Evolutionary conservation across 1,284 basidiomycete genomes (phyloP).

Genomic region (Heterobasidion occidentale): DNA sequence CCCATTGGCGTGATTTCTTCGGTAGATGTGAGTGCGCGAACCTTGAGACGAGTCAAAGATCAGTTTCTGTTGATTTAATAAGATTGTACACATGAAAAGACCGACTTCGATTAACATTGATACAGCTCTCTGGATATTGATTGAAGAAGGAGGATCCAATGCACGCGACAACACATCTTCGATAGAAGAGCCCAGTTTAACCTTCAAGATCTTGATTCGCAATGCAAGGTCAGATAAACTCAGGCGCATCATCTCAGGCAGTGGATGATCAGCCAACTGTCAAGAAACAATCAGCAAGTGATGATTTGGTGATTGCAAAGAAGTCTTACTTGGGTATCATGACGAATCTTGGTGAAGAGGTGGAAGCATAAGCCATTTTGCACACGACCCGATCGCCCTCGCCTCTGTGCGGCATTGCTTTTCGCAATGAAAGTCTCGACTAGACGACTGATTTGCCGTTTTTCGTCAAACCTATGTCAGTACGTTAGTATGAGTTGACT

Average conservation of each 20-base stretch:
- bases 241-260: conserved; percentile 94
- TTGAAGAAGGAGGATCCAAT: conserved; percentile 81
- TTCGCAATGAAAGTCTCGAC: conserved; percentile 90
- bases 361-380: conserved; percentile 92
- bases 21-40: conserved; percentile 74
- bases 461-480: conserved; percentile 82
- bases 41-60: conserved; percentile 31
- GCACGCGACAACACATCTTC: conserved; percentile 87
- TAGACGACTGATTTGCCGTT: conserved; percentile 90
- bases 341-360: conserved; percentile 84
- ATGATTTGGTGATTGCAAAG: conserved; percentile 14
- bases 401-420: conserved; percentile 90
- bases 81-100: not conserved
- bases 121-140: conserved; percentile 91
- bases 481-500: conserved; percentile 6
- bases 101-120: conserved; percentile 84
- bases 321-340: conserved; percentile 60
- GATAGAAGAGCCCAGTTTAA: conserved; percentile 81
- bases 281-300: conserved; percentile 8
- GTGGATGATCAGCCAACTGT: conserved; percentile 85
- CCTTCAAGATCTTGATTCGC: conserved; percentile 95
- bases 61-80: not conserved
- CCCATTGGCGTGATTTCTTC: conserved; percentile 98
- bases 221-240: conserved; percentile 93
- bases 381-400: conserved; percentile 90